Evolutionary conservation across 208 protist genomes (phyloP).

Genomic region (Leishmania aethiopica): DNA sequence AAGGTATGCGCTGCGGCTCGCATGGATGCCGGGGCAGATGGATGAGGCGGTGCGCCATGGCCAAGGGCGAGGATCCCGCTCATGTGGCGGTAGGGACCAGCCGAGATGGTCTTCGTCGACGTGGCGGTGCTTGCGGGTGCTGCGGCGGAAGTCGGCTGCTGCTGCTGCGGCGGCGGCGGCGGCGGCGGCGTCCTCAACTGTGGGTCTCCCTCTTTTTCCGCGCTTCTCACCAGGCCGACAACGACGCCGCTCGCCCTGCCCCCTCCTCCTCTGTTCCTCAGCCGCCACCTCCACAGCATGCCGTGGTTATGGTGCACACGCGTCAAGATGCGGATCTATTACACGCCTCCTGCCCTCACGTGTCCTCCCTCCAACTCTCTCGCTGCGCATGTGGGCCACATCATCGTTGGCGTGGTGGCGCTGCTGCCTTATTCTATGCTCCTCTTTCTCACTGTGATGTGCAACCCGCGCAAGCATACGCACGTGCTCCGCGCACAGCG

Average conservation of each 20-base stretch:
- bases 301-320: background rate
- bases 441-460: background rate
- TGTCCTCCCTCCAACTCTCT: background rate
- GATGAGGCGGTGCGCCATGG: background rate
- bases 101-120: constrained; percentile 37
- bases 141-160: background rate
- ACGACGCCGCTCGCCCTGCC: background rate
- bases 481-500: background rate
- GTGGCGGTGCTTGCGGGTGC: background rate
- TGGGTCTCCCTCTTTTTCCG: background rate
- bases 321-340: background rate
- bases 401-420: background rate
- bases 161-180: too few relatives aligned
- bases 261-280: background rate
- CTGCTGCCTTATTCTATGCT: background rate
- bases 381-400: background rate
- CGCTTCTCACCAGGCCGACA: background rate
- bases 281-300: too few relatives aligned
- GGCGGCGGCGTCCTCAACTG: too few relatives aligned
- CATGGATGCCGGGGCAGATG: background rate
- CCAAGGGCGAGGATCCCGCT: background rate
- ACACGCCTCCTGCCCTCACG: background rate
- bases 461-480: background rate
- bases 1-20: background rate
- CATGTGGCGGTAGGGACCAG: constrained; percentile 42